Conservation (phyloP, 1,284 basidiomycete species). For the Malassezia brasiliensis region DNA sequence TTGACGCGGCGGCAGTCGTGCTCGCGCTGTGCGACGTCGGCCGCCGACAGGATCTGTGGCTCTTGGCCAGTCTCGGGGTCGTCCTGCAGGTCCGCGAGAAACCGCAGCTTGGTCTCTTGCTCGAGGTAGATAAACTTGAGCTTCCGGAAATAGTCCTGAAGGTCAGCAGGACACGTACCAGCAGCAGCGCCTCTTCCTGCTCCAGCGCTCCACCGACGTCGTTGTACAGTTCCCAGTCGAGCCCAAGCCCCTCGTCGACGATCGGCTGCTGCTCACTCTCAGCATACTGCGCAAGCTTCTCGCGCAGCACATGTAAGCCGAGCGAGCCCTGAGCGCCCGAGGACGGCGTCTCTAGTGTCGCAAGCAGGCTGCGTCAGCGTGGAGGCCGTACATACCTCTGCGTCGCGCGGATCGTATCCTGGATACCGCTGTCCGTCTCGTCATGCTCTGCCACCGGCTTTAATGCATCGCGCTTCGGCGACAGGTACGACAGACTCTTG, state of each 20-base stretch:
- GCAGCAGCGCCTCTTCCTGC: conserved; percentile 29
- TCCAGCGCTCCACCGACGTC: conserved; percentile 32
- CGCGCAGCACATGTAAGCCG: conserved; percentile 4
- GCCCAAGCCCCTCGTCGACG: conserved; percentile 23
- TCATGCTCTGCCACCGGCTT: neutral
- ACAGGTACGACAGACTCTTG: neutral
- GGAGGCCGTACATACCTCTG: neutral
- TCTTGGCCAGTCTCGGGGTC: conserved; percentile 37
- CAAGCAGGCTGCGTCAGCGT: neutral
- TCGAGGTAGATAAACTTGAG: conserved; percentile 43
- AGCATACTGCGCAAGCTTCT: conserved; percentile 1
- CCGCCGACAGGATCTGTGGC: conserved; percentile 32
- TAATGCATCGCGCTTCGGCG: neutral
- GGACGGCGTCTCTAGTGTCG: neutral
- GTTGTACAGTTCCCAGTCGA: conserved; percentile 37
- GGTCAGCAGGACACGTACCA: neutral
- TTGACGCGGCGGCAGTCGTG: conserved; percentile 29
- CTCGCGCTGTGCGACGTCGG: conserved; percentile 33
- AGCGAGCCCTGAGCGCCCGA: neutral
- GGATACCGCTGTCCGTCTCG: neutral
- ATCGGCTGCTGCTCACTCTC: neutral
- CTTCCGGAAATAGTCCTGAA: conserved; percentile 35
- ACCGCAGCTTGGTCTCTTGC: conserved; percentile 42
- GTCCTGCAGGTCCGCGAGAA: conserved; percentile 37
- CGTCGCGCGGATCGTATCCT: neutral